A percentile compares a stretch with the other conserved stretches of the same genome.
These are phyloP conservation scores for Boletus bicolor DNA, from an alignment of 768 basidiomycete species.

Conservation along the genomic window DNA sequence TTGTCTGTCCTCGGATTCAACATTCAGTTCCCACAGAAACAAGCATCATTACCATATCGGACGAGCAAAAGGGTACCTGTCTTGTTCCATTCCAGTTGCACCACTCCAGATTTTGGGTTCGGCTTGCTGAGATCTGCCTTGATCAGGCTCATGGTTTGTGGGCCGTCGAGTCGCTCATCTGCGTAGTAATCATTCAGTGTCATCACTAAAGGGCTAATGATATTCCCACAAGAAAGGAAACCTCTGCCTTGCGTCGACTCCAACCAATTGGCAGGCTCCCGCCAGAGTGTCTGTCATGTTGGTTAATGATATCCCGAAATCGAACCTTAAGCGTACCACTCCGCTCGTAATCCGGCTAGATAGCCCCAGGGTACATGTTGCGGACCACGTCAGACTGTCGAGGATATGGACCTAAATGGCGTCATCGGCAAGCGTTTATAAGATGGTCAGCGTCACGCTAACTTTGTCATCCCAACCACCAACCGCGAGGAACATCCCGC, in stretches of 20 bases:
- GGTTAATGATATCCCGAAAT: not conserved
- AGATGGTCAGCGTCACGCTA: slow-evolving; percentile 6
- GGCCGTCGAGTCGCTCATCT: slow-evolving; percentile 67
- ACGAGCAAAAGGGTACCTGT: slow-evolving; percentile 70
- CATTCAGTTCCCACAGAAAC: not conserved
- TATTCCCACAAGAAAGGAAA: slow-evolving; percentile 73
- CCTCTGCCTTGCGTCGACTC: slow-evolving; percentile 81
- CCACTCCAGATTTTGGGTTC: slow-evolving; percentile 62
- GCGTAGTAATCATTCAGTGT: not conserved
- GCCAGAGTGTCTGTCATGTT: slow-evolving; percentile 66
- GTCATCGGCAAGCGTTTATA: not conserved
- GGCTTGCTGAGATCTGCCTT: slow-evolving; percentile 60
- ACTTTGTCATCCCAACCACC: slow-evolving; percentile 92
- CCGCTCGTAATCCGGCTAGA: slow-evolving; percentile 52
- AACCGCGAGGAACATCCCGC: slow-evolving; percentile 74
- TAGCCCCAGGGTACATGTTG: slow-evolving; percentile 60
- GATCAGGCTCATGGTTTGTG: slow-evolving; percentile 47
- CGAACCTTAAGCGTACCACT: slow-evolving; percentile 45
- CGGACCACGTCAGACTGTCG: slow-evolving; percentile 73
- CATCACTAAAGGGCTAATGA: not conserved
- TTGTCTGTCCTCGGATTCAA: slow-evolving; percentile 43
- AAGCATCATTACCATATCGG: slow-evolving; percentile 56
- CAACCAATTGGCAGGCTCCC: slow-evolving; percentile 82
- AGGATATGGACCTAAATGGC: slow-evolving; percentile 64
- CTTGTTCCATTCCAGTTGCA: slow-evolving; percentile 79